These are phyloP conservation scores for Ogataea angusta DNA, from an alignment of 805 yeast species.

Conservation along the genomic window DNA sequence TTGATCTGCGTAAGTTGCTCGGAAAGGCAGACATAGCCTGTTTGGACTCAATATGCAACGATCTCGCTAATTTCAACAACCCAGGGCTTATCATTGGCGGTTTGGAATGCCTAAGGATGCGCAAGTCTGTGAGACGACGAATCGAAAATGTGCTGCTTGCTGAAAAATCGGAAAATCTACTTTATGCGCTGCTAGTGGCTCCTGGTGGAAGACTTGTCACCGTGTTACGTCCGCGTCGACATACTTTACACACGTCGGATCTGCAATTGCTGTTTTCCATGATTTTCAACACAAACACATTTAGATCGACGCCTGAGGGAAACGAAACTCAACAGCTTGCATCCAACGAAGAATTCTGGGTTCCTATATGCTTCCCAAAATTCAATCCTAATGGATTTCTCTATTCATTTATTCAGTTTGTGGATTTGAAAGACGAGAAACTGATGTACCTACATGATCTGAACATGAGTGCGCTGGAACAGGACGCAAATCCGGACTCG, in stretches of 20 bases:
- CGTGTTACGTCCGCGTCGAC: conserved; percentile 72
- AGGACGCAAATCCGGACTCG: conserved; percentile 19
- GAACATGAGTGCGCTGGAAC: conserved; percentile 19
- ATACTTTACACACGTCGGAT: conserved; percentile 78
- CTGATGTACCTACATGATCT: conserved; percentile 30
- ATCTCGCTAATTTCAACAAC: conserved; percentile 46
- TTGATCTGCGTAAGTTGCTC: conserved; percentile 73
- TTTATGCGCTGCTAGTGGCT: conserved; percentile 73
- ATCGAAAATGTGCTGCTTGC: conserved; percentile 53
- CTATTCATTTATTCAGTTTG: conserved; percentile 70
- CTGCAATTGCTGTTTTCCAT: conserved; percentile 69
- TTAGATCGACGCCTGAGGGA: conserved; percentile 35
- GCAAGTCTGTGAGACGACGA: conserved; percentile 53
- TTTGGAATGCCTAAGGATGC: conserved; percentile 58
- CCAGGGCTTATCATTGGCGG: conserved; percentile 65
- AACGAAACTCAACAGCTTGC: conserved; percentile 17
- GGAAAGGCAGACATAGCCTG: conserved; percentile 74
- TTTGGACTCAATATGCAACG: conserved; percentile 58
- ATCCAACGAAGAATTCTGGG: conserved; percentile 77
- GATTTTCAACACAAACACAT: conserved; percentile 56
- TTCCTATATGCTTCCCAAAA: conserved; percentile 87
- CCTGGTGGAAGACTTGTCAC: conserved; percentile 64
- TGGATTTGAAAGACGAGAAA: conserved; percentile 37
- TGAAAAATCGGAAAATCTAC: conserved; percentile 49
- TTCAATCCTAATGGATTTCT: conserved; percentile 87